These are phyloP conservation scores for Medicago arabica DNA, from an alignment of 306 rosid genomes.

Conservation along the genomic window DNA sequence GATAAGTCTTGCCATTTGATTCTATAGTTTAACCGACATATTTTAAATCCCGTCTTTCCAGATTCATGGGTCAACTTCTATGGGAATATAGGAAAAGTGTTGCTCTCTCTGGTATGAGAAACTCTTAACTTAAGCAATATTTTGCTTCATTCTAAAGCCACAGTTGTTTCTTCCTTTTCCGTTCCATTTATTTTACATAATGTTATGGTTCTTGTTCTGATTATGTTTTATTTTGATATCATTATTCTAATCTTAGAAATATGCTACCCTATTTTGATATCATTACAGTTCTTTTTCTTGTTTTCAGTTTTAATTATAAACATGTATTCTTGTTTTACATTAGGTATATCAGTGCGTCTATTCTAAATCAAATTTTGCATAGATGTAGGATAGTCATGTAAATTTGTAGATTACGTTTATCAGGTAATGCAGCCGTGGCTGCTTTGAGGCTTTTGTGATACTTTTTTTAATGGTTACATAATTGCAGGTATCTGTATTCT, in stretches of 20 bases:
- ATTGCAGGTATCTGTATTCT: slow-evolving; percentile 79
- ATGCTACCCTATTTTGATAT: slow-evolving; percentile 8
- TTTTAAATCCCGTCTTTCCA: slow-evolving; percentile 50
- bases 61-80: slow-evolving; percentile 97
- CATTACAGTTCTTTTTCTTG: neutral
- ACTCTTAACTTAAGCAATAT: slow-evolving; percentile 22
- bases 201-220: slow-evolving; percentile 8
- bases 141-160: neutral
- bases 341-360: too few species aligned
- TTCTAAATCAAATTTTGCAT: too few species aligned
- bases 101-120: slow-evolving; percentile 83
- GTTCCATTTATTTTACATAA: slow-evolving; percentile 12
- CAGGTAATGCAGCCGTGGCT: neutral
- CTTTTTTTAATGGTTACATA: slow-evolving; percentile 8
- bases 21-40: slow-evolving; percentile 32
- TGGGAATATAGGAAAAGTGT: slow-evolving; percentile 83
- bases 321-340: neutral
- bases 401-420: neutral
- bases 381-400: too few species aligned
- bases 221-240: slow-evolving; percentile 13
- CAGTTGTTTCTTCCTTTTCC: slow-evolving; percentile 1
- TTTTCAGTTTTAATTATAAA: neutral
- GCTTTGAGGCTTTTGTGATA: neutral
- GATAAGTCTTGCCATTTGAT: slow-evolving; percentile 28
- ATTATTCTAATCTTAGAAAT: slow-evolving; percentile 11